Evolutionary conservation across 2,329 filamentous ascomycete genomes (phyloP), one percentile per base, ranked within the genome.

Genomic region (Exophiala aquamarina): DNA sequence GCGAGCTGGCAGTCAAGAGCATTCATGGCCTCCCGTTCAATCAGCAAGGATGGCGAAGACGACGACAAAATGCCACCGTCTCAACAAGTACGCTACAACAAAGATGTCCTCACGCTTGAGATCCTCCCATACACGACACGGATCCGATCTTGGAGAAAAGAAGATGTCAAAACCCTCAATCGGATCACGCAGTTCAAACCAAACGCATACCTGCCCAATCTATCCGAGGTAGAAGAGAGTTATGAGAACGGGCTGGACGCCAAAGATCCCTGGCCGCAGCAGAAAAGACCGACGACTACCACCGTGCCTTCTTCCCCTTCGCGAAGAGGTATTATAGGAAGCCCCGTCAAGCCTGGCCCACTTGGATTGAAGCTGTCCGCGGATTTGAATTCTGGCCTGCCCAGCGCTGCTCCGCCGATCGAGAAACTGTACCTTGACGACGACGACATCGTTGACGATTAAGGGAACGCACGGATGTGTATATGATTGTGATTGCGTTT

Each of bases 41-140:
- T 32, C 26, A 31, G 23, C 8, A 29, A 52, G 19, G 18, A 41
- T 40, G 26, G 38, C 18, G 15, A 51, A 9, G 31, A 52, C 23
- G 37, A 36, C 17, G 33, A 20, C 15, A 35, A 34, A 17, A 14
- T 23, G 15, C n/a, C 20, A 31, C 15, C 17, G 6, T 26, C 40
- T 2, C 63, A 1, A 44, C 65, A 66, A 79, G 1, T 70, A 84
- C 13, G 51, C 37, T 37, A 47, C 3, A 82, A 84, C 3, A 83
- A 83, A 28, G 77, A 77, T 33, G 88, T 92, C 65, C 77, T 93
- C 72, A 68, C 96, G 0, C 78, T 96, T 18, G 89, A 97, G 56
- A 83, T 89, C 7, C 76, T 98, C 1, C 93, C 93, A 0, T 97
- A 95, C 66, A 82, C 93, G 74, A 76, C 84, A 1, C 77, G 81